Base-by-base conservation (phyloP, 352 stramenopile species). In the Peronosclerospora sorghi region DNA sequence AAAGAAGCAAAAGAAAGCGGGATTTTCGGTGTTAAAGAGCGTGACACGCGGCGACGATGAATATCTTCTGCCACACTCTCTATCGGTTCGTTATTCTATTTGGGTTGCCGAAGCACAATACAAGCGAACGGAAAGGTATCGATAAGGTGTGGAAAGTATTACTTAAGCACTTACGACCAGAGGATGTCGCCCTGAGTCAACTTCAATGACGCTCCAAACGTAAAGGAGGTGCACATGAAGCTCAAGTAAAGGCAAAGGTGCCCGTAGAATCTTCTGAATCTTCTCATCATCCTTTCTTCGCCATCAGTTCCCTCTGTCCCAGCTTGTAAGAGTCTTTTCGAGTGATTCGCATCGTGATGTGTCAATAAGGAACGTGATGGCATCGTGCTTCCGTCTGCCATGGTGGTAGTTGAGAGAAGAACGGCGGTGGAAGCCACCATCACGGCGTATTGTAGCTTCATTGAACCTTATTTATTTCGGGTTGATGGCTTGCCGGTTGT, bases 71-170 rank as follows among this genome's bases (percentile, higher is more conserved):
- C 37, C 73, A 98, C 64, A 98, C 95, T 10, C 59, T 99, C 5
- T 98, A 98, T 59, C 86, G 94, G 13, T 98, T 83, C 47, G 41
- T 97, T 19, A 95, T 99, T 21, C 68, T 99, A 0, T 97, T 98
- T 68, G 95, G 94, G 3, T 56, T 98, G 23, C 91, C 81, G 6
- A 29, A 47, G 8, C 35, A 48, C 46, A 79, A 83, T 13, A 69
- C 77, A 18, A 79, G 59, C 29, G 44, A 57, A 42, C 50, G 38
- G 0, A 70, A 56, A 41, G 51, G 48, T 26, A 41, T 68, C 23
- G 49, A 74, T 27, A 69, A 62, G 35, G 68, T 88, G n/a, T 87
- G 71, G 71, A 35, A 54, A 27, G 20, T 82, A 19, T 19, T 88
- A 9, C 26, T 78, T 1, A 86, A 86, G 41, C 65, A 89, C 50